Percentiles rank a stretch among this genome's conserved stretches.
These are phyloP conservation scores for Coprinopsis sp. DNA, from an alignment of 768 basidiomycete genomes.

Conservation along the genomic window DNA sequence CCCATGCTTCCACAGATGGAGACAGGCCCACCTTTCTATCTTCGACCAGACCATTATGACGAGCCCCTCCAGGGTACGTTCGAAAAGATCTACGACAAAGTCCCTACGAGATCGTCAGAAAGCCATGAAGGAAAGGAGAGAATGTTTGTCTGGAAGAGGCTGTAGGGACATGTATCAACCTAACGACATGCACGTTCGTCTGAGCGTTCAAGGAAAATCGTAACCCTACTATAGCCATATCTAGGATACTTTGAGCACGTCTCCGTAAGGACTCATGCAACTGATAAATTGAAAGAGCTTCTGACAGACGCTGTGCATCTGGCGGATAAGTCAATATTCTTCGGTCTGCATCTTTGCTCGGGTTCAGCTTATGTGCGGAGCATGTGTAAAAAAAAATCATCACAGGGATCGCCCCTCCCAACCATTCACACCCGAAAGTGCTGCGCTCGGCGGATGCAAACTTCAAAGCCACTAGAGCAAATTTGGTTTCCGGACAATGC, in stretches of 20 bases:
- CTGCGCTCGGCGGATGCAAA: too few relatives aligned
- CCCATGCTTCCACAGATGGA: slow-evolving; percentile 45
- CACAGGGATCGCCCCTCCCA: too few relatives aligned
- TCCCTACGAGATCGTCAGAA: slow-evolving; percentile 39
- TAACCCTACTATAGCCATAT: too few relatives aligned
- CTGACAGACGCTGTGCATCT: too few relatives aligned
- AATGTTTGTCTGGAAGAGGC: slow-evolving; percentile 50
- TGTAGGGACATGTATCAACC: background rate
- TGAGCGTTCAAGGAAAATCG: too few relatives aligned
- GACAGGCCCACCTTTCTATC: slow-evolving; percentile 58
- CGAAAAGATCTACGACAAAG: slow-evolving; percentile 48
- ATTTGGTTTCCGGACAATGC: too few relatives aligned
- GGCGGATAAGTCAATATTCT: too few relatives aligned
- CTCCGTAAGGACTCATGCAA: slow-evolving; percentile 53
- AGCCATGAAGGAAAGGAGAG: slow-evolving; percentile 45
- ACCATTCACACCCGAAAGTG: too few relatives aligned
- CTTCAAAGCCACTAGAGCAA: too few relatives aligned
- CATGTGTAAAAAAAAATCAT: too few relatives aligned
- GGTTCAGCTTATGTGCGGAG: too few relatives aligned
- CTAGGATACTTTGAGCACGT: slow-evolving; percentile 65
- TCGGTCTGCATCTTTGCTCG: too few relatives aligned
- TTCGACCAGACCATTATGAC: slow-evolving; percentile 52
- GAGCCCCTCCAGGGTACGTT: slow-evolving; percentile 46
- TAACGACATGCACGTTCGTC: slow-evolving; percentile 20
- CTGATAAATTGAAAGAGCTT: background rate